Base-by-base conservation (phyloP, 2,329 filamentous ascomycete genomes). In the Tolypocladium tropicale region DNA sequence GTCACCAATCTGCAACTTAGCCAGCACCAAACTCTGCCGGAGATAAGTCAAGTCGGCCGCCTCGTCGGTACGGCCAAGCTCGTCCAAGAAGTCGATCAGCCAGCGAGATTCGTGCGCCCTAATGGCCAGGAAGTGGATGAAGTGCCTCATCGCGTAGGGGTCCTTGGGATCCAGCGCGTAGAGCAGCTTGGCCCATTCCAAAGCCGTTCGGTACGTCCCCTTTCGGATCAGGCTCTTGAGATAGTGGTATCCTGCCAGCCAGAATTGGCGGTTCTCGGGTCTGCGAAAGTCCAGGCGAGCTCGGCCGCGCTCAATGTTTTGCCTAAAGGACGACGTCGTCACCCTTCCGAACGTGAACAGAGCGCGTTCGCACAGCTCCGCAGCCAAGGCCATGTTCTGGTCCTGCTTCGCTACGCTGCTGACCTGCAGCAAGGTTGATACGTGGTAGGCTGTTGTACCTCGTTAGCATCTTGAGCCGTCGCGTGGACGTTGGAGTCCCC, bases 291-390 rank as follows among this genome's bases (percentile, higher is more conserved):
- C 84, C 11, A 99, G 74, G 18, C 90, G 81, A 6, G 90, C 92
- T 62, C 85, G 85, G 36, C 94, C 94, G 65, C 86, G 81, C 55
- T 88, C 81, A 6, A 99, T 72, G 60, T 86, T 85, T 56, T 83
- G 82, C 9, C 86, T 79, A 68, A 97, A 99, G 0, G 88, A 83
- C 10, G 90, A 93, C 58, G 94, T 85, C 0, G 90, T 85, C 4
- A 91, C 89, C 39, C 93, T 83, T n/a, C 93, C 94, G 67, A 97
- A 93, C 0, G 89, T 89, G 73, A 96, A 97, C 6, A 99, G 79
- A 0, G 93, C 92, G 50, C 94, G 83, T 72, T 97, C 93, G 55
- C 95, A 83, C 2, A 97, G 80, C 64, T 97, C 92, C 4, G 90
- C 87, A 0, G 93, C 86, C 4, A 94, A 82, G 1, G 92, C 84